Conservation (phyloP, 768 basidiomycete species). For the Rickenella mellea region DNA sequence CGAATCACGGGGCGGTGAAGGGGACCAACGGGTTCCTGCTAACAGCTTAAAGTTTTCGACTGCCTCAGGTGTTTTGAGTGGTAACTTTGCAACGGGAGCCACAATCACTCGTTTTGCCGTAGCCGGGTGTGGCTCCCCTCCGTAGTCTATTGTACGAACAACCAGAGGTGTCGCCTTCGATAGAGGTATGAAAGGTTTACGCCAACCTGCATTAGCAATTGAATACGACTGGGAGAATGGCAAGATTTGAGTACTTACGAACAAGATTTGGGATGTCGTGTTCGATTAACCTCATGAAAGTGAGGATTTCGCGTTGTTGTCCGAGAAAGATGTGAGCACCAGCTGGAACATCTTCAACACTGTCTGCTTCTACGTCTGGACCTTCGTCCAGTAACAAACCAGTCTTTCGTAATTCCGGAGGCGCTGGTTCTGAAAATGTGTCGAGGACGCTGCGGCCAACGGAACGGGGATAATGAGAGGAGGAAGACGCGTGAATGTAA, state of each 20-base stretch:
- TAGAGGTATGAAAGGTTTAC: constrained; percentile 72
- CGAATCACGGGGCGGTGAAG: constrained; percentile 58
- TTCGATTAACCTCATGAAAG: constrained; percentile 80
- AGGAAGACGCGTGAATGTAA: no score
- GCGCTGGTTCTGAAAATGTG: no score
- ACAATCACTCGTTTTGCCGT: constrained; percentile 64
- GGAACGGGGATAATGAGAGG: no score
- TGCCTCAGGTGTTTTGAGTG: constrained; percentile 52
- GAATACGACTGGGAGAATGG: background rate
- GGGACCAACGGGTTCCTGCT: constrained; percentile 83
- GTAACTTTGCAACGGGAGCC: constrained; percentile 64
- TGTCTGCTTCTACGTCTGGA: no score
- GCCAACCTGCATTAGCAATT: constrained; percentile 45
- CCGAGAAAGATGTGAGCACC: constrained; percentile 65
- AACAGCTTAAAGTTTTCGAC: constrained; percentile 82
- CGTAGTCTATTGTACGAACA: constrained; percentile 69
- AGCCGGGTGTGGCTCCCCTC: constrained; percentile 67
- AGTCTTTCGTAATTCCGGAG: no score
- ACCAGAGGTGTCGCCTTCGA: constrained; percentile 46
- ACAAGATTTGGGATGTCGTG: constrained; percentile 83
- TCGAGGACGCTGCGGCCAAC: no score
- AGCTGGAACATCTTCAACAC: no score
- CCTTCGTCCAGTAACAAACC: no score
- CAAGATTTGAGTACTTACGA: constrained; percentile 32
- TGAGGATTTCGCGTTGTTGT: constrained; percentile 63